These are phyloP conservation scores for Urochloa ruziziensis DNA, from an alignment of 176 grass and related monocot genomes.

Conservation along the genomic window DNA sequence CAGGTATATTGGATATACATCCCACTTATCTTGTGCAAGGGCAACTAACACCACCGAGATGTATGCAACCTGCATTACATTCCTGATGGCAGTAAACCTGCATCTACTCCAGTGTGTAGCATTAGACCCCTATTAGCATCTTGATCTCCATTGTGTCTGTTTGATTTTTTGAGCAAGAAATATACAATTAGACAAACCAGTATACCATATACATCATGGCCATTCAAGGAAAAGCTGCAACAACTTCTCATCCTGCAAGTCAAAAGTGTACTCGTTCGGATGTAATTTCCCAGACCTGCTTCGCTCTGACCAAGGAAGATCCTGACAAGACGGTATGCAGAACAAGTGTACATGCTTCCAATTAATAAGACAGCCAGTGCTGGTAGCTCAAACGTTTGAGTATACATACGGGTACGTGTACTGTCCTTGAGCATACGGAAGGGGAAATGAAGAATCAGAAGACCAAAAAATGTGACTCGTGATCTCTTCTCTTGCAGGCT, in stretches of 20 bases:
- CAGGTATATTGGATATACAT: conserved; percentile 7
- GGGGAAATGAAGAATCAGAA: conserved; percentile 17
- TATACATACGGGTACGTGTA: conserved; percentile 9
- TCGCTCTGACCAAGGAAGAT: conserved; percentile 43
- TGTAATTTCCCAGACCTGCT: conserved; percentile 49
- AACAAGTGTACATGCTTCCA: conserved; percentile 33
- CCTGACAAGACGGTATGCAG: conserved; percentile 28
- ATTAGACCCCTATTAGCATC: not conserved
- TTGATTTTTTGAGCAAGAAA: conserved; percentile 2
- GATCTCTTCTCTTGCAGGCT: not conserved
- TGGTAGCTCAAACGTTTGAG: conserved; percentile 25
- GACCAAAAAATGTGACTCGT: conserved; percentile 20
- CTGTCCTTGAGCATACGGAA: conserved; percentile 27
- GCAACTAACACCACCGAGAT: conserved; percentile 29
- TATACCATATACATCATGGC: conserved; percentile 12
- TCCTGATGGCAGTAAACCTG: conserved; percentile 4
- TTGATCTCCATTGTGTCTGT: conserved; percentile 6
- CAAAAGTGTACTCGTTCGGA: conserved; percentile 45
- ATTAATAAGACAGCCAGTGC: conserved; percentile 24
- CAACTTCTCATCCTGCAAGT: conserved; percentile 48
- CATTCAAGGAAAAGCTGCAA: conserved; percentile 44
- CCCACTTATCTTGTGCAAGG: not conserved
- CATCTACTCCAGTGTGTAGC: not conserved
- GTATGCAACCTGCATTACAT: not conserved
- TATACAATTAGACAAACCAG: conserved; percentile 7